Conservation (phyloP, 345 rosid genomes). For the Corchorus capsularis region DNA sequence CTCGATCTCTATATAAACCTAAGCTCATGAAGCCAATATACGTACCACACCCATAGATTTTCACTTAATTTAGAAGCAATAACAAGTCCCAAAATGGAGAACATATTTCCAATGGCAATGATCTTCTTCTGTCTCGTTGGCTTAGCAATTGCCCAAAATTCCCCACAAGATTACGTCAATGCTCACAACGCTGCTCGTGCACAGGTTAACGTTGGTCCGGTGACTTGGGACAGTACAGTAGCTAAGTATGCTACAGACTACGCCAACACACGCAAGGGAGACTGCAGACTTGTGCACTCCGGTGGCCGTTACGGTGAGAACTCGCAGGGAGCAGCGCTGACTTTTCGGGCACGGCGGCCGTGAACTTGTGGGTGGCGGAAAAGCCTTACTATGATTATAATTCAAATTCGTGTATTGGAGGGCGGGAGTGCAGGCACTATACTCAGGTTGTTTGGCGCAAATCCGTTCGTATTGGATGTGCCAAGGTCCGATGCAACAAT, state of each 20-base stretch:
- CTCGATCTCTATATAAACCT: too few species aligned
- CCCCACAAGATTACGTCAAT: too few species aligned
- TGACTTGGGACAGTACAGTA: slow-evolving; percentile 41
- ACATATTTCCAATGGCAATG: too few species aligned
- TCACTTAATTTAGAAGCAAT: too few species aligned
- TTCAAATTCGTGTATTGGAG: slow-evolving; percentile 50
- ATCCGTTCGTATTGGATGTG: slow-evolving; percentile 59
- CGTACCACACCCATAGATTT: too few species aligned
- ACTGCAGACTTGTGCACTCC: slow-evolving; percentile 53
- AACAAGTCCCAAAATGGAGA: too few species aligned
- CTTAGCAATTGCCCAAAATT: too few species aligned
- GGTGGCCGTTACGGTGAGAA: slow-evolving; percentile 55
- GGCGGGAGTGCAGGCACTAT: slow-evolving; percentile 58
- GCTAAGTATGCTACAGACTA: slow-evolving; percentile 34
- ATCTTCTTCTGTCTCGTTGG: too few species aligned
- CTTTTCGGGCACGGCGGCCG: slow-evolving; percentile 41
- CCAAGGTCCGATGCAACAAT: slow-evolving; percentile 52
- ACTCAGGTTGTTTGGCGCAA: slow-evolving; percentile 73
- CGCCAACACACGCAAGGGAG: slow-evolving; percentile 41
- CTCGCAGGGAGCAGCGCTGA: slow-evolving; percentile 45
- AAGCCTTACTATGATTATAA: slow-evolving; percentile 41
- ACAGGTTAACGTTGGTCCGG: slow-evolving; percentile 33
- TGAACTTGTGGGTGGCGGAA: slow-evolving; percentile 57
- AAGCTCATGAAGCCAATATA: too few species aligned
- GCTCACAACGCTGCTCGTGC: slow-evolving; percentile 20